Conservation (phyloP, 2,329 filamentous ascomycete species). For the Claviceps capensis region DNA sequence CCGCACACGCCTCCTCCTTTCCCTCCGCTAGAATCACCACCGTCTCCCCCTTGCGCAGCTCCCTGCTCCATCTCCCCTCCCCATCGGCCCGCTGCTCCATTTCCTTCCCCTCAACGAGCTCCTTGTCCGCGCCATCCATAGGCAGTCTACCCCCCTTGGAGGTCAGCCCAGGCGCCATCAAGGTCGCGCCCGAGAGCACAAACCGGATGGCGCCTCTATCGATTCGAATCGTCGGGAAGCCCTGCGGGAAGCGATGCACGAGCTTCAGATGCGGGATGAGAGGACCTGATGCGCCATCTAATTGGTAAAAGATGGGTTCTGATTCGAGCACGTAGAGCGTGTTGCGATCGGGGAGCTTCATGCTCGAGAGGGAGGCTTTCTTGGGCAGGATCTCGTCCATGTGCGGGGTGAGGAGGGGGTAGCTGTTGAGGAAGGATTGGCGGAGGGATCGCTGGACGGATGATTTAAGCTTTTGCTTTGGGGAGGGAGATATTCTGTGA, state of each 20-base stretch:
- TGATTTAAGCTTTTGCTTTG: conserved; percentile 95
- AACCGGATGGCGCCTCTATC: conserved; percentile 95
- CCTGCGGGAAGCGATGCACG: conserved; percentile 77
- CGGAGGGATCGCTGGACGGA: conserved; percentile 83
- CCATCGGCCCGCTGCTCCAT: conserved; percentile 28
- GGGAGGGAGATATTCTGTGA: conserved; percentile 54
- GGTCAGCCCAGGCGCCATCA: conserved; percentile 93
- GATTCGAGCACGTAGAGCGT: conserved; percentile 74
- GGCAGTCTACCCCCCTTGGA: conserved; percentile 71
- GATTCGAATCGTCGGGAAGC: conserved; percentile 75
- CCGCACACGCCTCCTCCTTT: conserved; percentile 80
- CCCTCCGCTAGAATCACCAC: conserved; percentile 88
- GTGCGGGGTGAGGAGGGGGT: conserved; percentile 71
- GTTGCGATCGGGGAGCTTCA: conserved; percentile 86
- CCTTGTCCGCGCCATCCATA: conserved; percentile 24
- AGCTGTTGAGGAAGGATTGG: conserved; percentile 66
- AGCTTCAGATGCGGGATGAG: conserved; percentile 80
- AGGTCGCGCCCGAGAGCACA: conserved; percentile 79
- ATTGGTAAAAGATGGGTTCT: conserved; percentile 82
- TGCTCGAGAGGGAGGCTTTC: conserved; percentile 76
- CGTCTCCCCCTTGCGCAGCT: conserved; percentile 66
- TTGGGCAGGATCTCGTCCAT: conserved; percentile 95
- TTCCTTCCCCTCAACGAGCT: conserved; percentile 26
- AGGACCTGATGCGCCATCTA: conserved; percentile 46
- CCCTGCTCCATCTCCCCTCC: conserved; percentile 45